Evolutionary conservation across 2,329 filamentous ascomycete species (phyloP), one percentile per base, ranked within the genome.

Genomic region (Fusarium sp.): DNA sequence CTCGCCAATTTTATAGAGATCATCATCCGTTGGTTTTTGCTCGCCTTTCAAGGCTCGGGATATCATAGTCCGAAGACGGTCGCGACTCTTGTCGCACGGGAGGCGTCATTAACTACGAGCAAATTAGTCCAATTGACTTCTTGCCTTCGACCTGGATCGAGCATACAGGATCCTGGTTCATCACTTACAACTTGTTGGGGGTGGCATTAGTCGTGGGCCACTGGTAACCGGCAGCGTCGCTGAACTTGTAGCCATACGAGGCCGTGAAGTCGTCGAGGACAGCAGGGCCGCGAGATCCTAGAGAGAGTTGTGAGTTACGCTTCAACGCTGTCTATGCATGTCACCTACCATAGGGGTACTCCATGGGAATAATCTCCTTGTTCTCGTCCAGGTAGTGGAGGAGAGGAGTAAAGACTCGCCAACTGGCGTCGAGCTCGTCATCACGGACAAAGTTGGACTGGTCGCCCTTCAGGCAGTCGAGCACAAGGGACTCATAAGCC

Each of bases 401-500:
- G 41, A 99, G 92, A 77, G 97, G 97, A 2, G 95, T 97, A 86
- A 99, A 99, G 85, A 99, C 97, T 84, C 95, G 95, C 97, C 97
- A 99, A 86, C 94, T 97, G 69, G 97, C 95, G 81, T 99, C 97
- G 33, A 99, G 90, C 87, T 99, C 97, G 82, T 98, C 95, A 79
- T 98, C 95, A 87, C 95, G 93, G 74, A 98, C 95, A 85, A 99
- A 99, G 92, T 99, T 99, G 85, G 95, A 98, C 89, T 99, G 97
- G 82, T 99, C 97, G 72, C 97, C 97, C 91, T 99, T 99, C 80
- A 99, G 89, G 78, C 96, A 97, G 84, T 99, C 97, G 67, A 99
- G 90, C 78, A 99, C 98, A 78, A 99, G 89, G 66, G 95, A 98
- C 86, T 99, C 97, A 86, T 99, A 99, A 8, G 97, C 97, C 89